Conservation (phyloP, 805 yeast species). For the Ascoidea rubescens region DNA sequence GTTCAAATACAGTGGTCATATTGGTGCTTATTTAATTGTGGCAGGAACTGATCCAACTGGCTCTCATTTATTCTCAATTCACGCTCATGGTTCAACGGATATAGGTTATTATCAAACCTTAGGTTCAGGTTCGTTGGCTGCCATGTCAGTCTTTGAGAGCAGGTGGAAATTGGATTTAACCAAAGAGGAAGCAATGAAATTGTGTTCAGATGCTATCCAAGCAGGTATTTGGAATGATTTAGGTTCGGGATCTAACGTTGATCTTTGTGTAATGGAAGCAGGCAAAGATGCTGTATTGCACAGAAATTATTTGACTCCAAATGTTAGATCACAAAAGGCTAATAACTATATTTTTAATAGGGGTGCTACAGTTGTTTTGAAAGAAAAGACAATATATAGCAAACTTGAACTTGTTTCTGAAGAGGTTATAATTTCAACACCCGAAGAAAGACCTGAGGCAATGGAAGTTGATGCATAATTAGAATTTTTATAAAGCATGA, state of each 20-base stretch:
- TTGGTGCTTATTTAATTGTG: slow-evolving; percentile 96
- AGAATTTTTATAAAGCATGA: background rate
- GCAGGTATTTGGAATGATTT: slow-evolving; percentile 99
- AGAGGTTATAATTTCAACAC: slow-evolving; percentile 25
- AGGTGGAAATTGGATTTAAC: slow-evolving; percentile 70
- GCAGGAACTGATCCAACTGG: slow-evolving; percentile 98
- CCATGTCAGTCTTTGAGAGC: slow-evolving; percentile 93
- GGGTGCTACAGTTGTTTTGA: slow-evolving; percentile 87
- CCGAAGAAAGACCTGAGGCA: slow-evolving; percentile 19
- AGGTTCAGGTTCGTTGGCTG: slow-evolving; percentile 96
- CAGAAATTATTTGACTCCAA: slow-evolving; percentile 87
- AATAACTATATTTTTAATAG: slow-evolving; percentile 73
- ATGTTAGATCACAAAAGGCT: slow-evolving; percentile 71
- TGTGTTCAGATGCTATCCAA: slow-evolving; percentile 87
- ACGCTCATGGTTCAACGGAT: slow-evolving; percentile 97
- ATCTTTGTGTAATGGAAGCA: slow-evolving; percentile 89
- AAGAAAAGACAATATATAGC: slow-evolving; percentile 43
- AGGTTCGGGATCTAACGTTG: slow-evolving; percentile 98
- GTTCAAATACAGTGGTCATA: slow-evolving; percentile 92
- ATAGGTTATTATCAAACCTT: slow-evolving; percentile 85
- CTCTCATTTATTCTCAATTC: slow-evolving; percentile 81
- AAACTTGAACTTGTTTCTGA: slow-evolving; percentile 60
- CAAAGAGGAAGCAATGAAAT: slow-evolving; percentile 80
- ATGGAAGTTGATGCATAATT: slow-evolving; percentile 36
- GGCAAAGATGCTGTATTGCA: slow-evolving; percentile 77